A percentile compares a stretch with the other conserved stretches of the same genome.
Conservation (phyloP, 768 basidiomycete species). For the Pisolithus marmoratus region DNA sequence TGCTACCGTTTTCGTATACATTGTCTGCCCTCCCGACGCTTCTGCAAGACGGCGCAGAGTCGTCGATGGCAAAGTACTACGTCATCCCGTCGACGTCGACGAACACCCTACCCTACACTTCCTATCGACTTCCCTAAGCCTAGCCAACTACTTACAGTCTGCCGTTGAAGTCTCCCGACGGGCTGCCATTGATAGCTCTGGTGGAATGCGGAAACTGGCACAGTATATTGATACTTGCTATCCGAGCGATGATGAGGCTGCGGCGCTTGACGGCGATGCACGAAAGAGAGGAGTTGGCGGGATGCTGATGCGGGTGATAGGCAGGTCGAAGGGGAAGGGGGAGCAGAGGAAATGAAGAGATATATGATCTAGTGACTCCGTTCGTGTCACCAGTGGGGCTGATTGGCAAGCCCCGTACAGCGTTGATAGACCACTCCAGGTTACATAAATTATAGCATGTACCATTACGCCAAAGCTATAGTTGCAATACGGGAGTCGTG, state of each 20-base stretch:
- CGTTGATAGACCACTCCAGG: not conserved
- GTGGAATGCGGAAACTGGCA: slow-evolving; percentile 59
- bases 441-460: not conserved
- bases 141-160: slow-evolving; percentile 70
- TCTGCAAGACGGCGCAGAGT: slow-evolving; percentile 60
- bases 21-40: slow-evolving; percentile 54
- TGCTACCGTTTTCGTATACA: slow-evolving; percentile 69
- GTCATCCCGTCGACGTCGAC: slow-evolving; percentile 56
- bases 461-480: not conserved
- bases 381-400: slow-evolving; percentile 73
- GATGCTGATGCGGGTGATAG: slow-evolving; percentile 57
- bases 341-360: slow-evolving; percentile 65
- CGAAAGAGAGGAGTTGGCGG: slow-evolving; percentile 41
- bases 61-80: slow-evolving; percentile 60
- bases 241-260: slow-evolving; percentile 36
- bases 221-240: slow-evolving; percentile 67
- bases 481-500: not conserved
- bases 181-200: slow-evolving; percentile 52
- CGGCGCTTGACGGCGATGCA: slow-evolving; percentile 29
- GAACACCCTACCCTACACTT: slow-evolving; percentile 61
- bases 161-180: slow-evolving; percentile 65
- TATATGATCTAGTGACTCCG: slow-evolving; percentile 77
- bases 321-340: slow-evolving; percentile 42
- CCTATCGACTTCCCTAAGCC: slow-evolving; percentile 72
- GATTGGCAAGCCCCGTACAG: slow-evolving; percentile 4